Base-by-base conservation (phyloP, 2,329 filamentous ascomycete genomes). In the Cercospora zeae-maydis region DNA sequence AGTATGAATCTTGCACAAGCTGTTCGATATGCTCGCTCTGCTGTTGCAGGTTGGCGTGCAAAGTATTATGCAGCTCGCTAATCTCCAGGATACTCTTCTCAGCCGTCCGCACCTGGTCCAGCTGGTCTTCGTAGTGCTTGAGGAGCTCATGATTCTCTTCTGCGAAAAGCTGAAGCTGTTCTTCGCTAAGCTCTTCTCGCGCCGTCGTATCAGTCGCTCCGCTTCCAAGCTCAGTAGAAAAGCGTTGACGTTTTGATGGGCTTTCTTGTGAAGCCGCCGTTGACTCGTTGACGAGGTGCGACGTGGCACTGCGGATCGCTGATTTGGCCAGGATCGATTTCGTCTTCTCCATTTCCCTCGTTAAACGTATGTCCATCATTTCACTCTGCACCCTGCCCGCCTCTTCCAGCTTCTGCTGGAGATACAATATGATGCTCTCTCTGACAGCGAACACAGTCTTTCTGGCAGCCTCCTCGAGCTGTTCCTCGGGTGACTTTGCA, bases 31-130 rank as follows among this genome's bases (percentile, higher is more conserved):
- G 89, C 61, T 91, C 92, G 59, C 91, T 89, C 74, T 99, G 95
- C 13, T 89, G 88, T 39, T 88, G 85, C 21, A 99, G 84, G 73
- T 97, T 96, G 71, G 86, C 86, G 42, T 95, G 91, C 11, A 99
- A 87, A 59, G 93, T 88, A 60, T 90, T 91, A 75, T 99, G 95
- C 57, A 99, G 81, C 74, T 96, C 92, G 7, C 92, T 90, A 66
- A 99, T 97, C 75, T 99, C 95, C 3, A 96, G 77, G 5, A 99
- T 83, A 0, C 92, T 96, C 75, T 90, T 91, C 76, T 99, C 92
- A 0, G 92, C 92, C 27, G 89, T 90, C 72, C 91, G 90, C 69
- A 98, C 92, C 83, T 98, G 95, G 76, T 93, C 89, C 75, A 98
- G 80, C n/a, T 91, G 92, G 78, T 90, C 92, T 77, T 97, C 92